A percentile compares a stretch with the other conserved stretches of the same genome.
Conservation (phyloP, 2,329 filamentous ascomycete genomes). For the Alternaria sp. region DNA sequence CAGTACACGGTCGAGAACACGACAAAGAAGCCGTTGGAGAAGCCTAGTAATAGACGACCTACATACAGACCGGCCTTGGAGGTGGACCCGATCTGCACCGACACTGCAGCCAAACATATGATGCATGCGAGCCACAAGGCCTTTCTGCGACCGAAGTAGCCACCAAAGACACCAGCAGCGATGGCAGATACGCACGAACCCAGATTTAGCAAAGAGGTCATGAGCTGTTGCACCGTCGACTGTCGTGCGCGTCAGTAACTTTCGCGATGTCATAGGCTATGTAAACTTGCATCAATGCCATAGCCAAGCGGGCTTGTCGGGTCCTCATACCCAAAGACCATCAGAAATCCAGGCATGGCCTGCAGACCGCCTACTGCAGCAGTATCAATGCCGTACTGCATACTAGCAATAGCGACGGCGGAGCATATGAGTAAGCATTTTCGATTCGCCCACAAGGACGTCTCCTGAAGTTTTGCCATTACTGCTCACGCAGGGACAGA, state of each 20-base stretch:
- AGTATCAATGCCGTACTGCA: slow-evolving; percentile 61
- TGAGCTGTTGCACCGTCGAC: slow-evolving; percentile 60
- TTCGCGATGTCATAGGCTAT: not conserved
- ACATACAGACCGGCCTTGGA: slow-evolving; percentile 45
- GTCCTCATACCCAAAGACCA: slow-evolving; percentile 59
- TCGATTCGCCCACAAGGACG: slow-evolving; percentile 40
- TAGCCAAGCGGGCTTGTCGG: slow-evolving; percentile 47
- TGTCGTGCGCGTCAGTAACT: slow-evolving; percentile 20
- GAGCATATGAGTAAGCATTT: slow-evolving; percentile 58
- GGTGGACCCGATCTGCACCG: slow-evolving; percentile 27
- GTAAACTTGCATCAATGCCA: slow-evolving; percentile 49
- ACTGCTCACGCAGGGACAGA: not conserved
- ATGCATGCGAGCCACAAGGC: slow-evolving; percentile 58
- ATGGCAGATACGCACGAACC: slow-evolving; percentile 60
- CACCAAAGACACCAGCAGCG: slow-evolving; percentile 55
- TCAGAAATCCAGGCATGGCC: slow-evolving; percentile 55
- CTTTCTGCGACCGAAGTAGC: slow-evolving; percentile 55
- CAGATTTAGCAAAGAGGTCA: slow-evolving; percentile 60
- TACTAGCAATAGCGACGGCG: slow-evolving; percentile 56
- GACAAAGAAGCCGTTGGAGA: slow-evolving; percentile 56
- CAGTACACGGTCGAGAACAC: slow-evolving; percentile 61
- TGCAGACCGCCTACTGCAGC: slow-evolving; percentile 52
- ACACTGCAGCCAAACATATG: slow-evolving; percentile 51
- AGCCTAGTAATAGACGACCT: slow-evolving; percentile 50
- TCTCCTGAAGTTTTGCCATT: slow-evolving; percentile 11